Evolutionary conservation across 192 early-diverging fungal genomes (phyloP).

Genomic region (Backusella tarrabulga): DNA sequence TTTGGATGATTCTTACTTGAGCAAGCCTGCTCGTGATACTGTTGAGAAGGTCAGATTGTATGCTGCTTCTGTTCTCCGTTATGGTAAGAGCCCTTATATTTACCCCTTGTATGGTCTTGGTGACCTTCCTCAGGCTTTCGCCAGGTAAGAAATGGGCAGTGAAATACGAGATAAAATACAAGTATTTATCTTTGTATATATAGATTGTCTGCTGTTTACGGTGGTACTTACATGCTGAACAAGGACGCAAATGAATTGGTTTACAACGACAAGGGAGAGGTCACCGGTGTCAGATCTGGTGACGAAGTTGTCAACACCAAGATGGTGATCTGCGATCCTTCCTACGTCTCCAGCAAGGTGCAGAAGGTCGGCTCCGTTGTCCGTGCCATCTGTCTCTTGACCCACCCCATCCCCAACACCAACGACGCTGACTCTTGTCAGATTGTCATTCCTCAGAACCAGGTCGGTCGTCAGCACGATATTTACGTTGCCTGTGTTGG

Average conservation of each 20-base stretch:
- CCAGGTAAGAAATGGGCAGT: slow-evolving; percentile 49
- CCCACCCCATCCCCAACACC: slow-evolving; percentile 89
- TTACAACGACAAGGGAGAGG: slow-evolving; percentile 73
- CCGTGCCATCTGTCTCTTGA: slow-evolving; percentile 94
- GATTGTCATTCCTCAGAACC: slow-evolving; percentile 97
- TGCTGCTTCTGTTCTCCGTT: slow-evolving; percentile 86
- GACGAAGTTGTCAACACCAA: slow-evolving; percentile 80
- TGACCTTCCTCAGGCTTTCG: slow-evolving; percentile 97
- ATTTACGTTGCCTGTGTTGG: slow-evolving; percentile 96
- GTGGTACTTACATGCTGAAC: slow-evolving; percentile 98
- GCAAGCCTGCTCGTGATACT: slow-evolving; percentile 73
- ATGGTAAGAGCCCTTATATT: slow-evolving; percentile 97
- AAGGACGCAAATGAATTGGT: slow-evolving; percentile 91
- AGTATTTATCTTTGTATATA: neutral
- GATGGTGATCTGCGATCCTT: slow-evolving; percentile 95
- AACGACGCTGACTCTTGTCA: slow-evolving; percentile 85
- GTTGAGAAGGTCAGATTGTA: slow-evolving; percentile 93
- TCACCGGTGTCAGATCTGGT: slow-evolving; percentile 87
- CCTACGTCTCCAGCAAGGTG: slow-evolving; percentile 82
- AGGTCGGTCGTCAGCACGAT: slow-evolving; percentile 90
- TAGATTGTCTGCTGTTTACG: slow-evolving; percentile 95
- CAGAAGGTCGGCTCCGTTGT: slow-evolving; percentile 86
- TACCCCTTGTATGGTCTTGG: slow-evolving; percentile 98
- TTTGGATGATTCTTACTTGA: slow-evolving; percentile 82
- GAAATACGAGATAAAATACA: too few relatives aligned